Base-by-base conservation (phyloP, 768 basidiomycete species). In the Tephrocybe sp. region DNA sequence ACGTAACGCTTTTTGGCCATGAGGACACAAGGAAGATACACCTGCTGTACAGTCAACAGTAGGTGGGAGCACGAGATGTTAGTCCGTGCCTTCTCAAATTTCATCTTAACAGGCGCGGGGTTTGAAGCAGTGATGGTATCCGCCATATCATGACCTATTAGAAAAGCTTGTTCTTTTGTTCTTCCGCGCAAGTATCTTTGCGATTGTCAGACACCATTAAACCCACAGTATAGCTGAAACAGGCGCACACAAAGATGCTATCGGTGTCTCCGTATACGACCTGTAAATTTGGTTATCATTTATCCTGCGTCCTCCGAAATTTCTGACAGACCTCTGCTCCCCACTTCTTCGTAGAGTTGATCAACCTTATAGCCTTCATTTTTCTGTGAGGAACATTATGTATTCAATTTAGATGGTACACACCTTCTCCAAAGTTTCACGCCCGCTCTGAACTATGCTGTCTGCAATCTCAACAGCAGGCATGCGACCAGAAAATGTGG, bases 201-300 rank as follows among this genome's bases (percentile, higher is more conserved):
- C 16, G 37, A 49, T 9, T 42, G 4, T 42, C 21, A 40, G 49
- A n/a, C n/a, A n/a, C n/a, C n/a, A n/a, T n/a, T n/a, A n/a, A n/a
- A n/a, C n/a, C n/a, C n/a, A n/a, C n/a, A n/a, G n/a, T n/a, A n/a
- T n/a, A n/a, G n/a, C 3, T 7, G 5, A 28, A 28, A 38, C 9
- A 15, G n/a, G 31, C 76, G 42, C 54, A 80, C 65, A 98, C 77
- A 64, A 99, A 99, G 34, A 98, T 69, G 13, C 94, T 97, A 67
- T 99, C 97, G 0, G 97, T 99, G 60, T 99, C 97, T 9, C 97
- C 97, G 62, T 99, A 99, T 13, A 98, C 92, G 13, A 98, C 92
- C 76, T 79, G 28, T 28, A 9, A 11, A 39, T 2, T 6, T 5
- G 9, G 36, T 19, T n/a, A 5, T 37, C 18, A 12, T 37, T 18